Percentiles rank a stretch among this genome's conserved stretches.
These are phyloP conservation scores for Pestalotiopsis sp. DNA, from an alignment of 2,329 filamentous ascomycete genomes.

Conservation along the genomic window DNA sequence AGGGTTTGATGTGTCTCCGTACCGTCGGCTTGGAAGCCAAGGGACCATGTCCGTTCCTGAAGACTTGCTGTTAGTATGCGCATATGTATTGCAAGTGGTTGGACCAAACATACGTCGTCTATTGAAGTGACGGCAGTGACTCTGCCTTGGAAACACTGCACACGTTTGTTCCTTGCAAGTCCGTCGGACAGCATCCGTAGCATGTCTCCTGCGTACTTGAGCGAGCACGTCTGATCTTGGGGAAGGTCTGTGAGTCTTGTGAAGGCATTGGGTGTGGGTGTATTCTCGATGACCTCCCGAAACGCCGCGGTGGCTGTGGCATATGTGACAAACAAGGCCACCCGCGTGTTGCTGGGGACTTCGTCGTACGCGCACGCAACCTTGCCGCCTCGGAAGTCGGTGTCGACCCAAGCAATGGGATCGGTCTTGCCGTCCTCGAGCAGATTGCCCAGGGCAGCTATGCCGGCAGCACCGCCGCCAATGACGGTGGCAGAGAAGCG, in stretches of 20 bases:
- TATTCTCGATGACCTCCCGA: slow-evolving; percentile 48
- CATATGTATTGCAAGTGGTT: not conserved
- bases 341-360: slow-evolving; percentile 66
- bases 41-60: not conserved
- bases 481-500: not conserved
- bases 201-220: slow-evolving; percentile 62
- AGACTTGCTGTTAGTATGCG: not conserved
- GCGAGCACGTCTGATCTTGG: slow-evolving; percentile 58
- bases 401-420: not conserved
- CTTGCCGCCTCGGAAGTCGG: slow-evolving; percentile 36
- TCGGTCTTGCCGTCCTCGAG: not conserved
- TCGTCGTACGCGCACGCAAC: slow-evolving; percentile 59
- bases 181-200: slow-evolving; percentile 46
- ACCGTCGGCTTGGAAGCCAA: not conserved
- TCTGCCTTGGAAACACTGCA: not conserved
- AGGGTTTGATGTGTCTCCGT: not conserved
- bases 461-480: not conserved
- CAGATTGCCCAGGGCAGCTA: not conserved
- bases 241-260: slow-evolving; percentile 54
- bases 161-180: not conserved
- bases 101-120: not conserved
- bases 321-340: slow-evolving; percentile 60
- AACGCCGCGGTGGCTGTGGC: slow-evolving; percentile 57
- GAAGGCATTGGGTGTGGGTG: slow-evolving; percentile 56
- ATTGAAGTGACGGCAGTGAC: not conserved